Evolutionary conservation across 2,329 filamentous ascomycete genomes (phyloP), one percentile per base, ranked within the genome.

Genomic region (Tolypocladium ophioglossoides): DNA sequence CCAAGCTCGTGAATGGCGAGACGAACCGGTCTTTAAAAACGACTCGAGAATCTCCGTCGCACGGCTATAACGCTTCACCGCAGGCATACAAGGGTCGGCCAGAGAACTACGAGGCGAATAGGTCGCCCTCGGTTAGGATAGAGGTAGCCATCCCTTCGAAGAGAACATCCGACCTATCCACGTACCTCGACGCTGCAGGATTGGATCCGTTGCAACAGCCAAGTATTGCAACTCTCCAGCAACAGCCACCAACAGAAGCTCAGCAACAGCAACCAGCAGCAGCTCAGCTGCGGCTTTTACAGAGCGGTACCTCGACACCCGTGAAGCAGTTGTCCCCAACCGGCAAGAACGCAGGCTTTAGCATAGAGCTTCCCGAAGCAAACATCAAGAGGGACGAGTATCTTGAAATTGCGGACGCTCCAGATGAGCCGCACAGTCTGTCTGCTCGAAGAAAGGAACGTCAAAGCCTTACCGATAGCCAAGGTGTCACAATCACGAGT

Each of bases 401-500:
- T 57, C 57, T 74, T 2, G 71, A 77, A 14, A 70, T 80, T 4
- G 64, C 72, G 2, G 74, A 78, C 56, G 66, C 71, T 2, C 69
- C 74, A 1, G 74, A 79, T 55, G 72, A 75, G 20, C 75, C 78
- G 1, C 60, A 67, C 16, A 71, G 76, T 54, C 60, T 82, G 24
- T 80, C 80, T 5, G 64, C 64, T 34, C 76, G 79, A 59, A 86
- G 82, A 62, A 67, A 77, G 54, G 84, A 80, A 56, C 70, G 71
- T 39, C 72, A 76, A 27, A 72, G 74, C 24, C 67, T 72, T 22
- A 74, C 79, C 51, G 77, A 75, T 9, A 76, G 79, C 14, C 78
- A 81, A 54, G 81, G 79, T 51, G 68, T 81, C 3, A 72, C 86
- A 22, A 76, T 81, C 18, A 71, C 85, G 47, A 83, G 82, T 44